These are phyloP conservation scores for Claviceps pazoutovae DNA, from an alignment of 2,329 filamentous ascomycete genomes.

Conservation along the genomic window DNA sequence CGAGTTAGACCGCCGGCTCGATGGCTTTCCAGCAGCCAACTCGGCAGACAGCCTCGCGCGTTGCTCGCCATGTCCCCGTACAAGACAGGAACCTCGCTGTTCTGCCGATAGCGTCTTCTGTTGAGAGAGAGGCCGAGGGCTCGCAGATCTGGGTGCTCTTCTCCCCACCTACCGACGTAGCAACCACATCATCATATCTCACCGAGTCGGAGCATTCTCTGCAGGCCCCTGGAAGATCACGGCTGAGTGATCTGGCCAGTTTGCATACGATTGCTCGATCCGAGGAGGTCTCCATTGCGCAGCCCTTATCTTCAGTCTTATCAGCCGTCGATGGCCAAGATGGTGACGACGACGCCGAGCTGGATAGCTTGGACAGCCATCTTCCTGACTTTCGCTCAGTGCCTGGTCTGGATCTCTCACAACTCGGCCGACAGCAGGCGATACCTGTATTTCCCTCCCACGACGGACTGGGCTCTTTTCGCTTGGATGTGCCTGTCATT, in stretches of 20 bases:
- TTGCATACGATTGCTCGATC: constrained; percentile 56
- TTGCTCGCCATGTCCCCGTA: constrained; percentile 26
- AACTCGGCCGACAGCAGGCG: constrained; percentile 33
- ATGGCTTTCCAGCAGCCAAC: constrained; percentile 51
- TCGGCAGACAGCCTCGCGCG: constrained; percentile 36
- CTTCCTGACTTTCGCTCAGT: constrained; percentile 71
- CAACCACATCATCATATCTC: constrained; percentile 51
- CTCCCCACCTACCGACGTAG: constrained; percentile 53
- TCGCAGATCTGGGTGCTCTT: constrained; percentile 96
- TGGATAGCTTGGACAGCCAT: constrained; percentile 88
- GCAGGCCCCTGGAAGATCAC: constrained; percentile 53
- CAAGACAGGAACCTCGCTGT: constrained; percentile 19
- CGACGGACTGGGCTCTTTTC: constrained; percentile 82
- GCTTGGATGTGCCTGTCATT: constrained; percentile 41
- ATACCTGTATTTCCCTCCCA: constrained; percentile 73
- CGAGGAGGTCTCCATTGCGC: constrained; percentile 31
- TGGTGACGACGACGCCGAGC: constrained; percentile 56
- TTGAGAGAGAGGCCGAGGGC: constrained; percentile 40
- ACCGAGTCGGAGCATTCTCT: constrained; percentile 55
- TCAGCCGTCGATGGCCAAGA: constrained; percentile 24
- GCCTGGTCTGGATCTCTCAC: constrained; percentile 18
- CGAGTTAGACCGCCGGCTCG: background rate
- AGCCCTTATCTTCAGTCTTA: constrained; percentile 20
- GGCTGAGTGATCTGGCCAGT: constrained; percentile 68
- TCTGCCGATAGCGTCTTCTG: constrained; percentile 10